Evolutionary conservation across 192 early-diverging fungal genomes (phyloP).

Genomic region (Chytriomyces confervae): DNA sequence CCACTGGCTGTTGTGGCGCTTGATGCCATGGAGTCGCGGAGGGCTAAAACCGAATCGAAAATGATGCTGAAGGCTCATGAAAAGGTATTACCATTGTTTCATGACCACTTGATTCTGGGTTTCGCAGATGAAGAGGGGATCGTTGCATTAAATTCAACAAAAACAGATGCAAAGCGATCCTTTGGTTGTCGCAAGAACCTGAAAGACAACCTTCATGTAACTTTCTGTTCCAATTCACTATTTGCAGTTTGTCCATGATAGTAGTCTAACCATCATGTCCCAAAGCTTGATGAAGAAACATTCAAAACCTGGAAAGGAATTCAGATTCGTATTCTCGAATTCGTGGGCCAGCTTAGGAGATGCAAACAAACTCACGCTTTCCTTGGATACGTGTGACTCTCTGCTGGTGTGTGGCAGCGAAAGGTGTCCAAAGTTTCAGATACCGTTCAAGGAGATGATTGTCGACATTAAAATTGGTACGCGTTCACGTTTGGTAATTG

Average conservation of each 20-base stretch:
- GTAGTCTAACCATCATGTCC: not conserved
- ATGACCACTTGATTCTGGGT: constrained; percentile 69
- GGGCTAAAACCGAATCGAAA: too few relatives aligned
- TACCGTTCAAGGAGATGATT: constrained; percentile 74
- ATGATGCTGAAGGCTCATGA: too few relatives aligned
- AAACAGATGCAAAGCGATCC: not conserved
- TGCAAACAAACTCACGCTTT: constrained; percentile 47
- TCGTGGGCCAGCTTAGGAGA: constrained; percentile 72
- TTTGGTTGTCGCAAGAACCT: too few relatives aligned
- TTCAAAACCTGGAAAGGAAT: constrained; percentile 49
- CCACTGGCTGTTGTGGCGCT: too few relatives aligned
- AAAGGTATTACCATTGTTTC: constrained; percentile 64
- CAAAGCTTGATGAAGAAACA: constrained; percentile 29
- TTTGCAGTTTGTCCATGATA: too few relatives aligned
- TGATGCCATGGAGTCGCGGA: too few relatives aligned
- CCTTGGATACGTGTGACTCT: constrained; percentile 11
- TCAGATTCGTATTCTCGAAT: too few relatives aligned
- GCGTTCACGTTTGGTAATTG: not conserved
- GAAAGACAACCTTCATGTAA: too few relatives aligned
- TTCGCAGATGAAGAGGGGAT: too few relatives aligned
- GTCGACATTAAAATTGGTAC: constrained; percentile 70
- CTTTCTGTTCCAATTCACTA: too few relatives aligned
- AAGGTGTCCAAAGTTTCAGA: constrained; percentile 54
- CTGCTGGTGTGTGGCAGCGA: constrained; percentile 75
- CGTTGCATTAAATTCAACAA: constrained; percentile 26